phyloP scores from a whole-genome alignment of 352 stramenopile genomes.

The Phytophthora podocarpi region DNA sequence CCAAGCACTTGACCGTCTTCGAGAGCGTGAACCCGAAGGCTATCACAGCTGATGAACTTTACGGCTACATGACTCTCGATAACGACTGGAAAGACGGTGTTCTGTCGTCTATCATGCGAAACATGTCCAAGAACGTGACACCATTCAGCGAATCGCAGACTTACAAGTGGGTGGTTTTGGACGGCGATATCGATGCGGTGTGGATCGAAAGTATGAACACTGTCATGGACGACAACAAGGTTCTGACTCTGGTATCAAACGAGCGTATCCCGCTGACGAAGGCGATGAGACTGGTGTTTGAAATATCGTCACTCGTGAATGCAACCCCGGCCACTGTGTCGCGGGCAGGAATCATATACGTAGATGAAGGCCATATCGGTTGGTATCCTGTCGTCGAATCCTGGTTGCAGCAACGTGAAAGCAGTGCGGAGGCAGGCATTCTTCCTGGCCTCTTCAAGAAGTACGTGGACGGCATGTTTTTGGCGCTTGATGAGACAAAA shows the following conservation, averaged over 20 bases:
- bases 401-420: constrained; percentile 88
- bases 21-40: constrained; percentile 97
- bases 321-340: constrained; percentile 97
- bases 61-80: constrained; percentile 96
- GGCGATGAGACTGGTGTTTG: constrained; percentile 97
- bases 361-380: constrained; percentile 93
- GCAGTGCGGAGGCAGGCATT: constrained; percentile 79
- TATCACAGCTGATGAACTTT: constrained; percentile 93
- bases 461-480: constrained; percentile 91
- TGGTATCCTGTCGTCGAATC: constrained; percentile 95
- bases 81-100: constrained; percentile 98
- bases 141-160: constrained; percentile 90
- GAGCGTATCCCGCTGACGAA: constrained; percentile 95
- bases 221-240: constrained; percentile 94
- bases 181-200: constrained; percentile 95
- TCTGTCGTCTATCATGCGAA: constrained; percentile 96
- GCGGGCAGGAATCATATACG: constrained; percentile 96
- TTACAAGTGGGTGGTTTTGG: constrained; percentile 91
- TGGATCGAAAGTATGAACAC: constrained; percentile 96
- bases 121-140: constrained; percentile 93
- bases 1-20: constrained; percentile 92
- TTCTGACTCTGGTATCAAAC: constrained; percentile 97
- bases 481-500: constrained; percentile 73
- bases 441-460: constrained; percentile 93
- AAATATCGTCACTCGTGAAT: constrained; percentile 96